Evolutionary conservation across 1,139 yeast species (phyloP).

Genomic region (Kluyveromyces sp.): DNA sequence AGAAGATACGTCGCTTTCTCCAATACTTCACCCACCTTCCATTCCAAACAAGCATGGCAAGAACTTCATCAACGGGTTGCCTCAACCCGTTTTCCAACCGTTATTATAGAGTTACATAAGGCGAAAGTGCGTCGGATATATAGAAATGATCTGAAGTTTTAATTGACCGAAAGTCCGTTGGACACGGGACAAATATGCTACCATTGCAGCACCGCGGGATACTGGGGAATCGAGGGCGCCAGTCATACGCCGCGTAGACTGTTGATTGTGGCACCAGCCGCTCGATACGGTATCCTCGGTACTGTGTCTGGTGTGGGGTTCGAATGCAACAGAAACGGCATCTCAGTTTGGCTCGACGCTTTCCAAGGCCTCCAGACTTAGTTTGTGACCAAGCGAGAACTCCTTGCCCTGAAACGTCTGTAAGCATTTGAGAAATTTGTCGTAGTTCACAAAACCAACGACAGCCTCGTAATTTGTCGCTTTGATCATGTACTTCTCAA

Average conservation of each 20-base stretch:
- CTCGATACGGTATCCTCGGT: no score
- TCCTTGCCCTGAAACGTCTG: constrained; percentile 24
- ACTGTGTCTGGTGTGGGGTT: no score
- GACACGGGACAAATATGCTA: no score
- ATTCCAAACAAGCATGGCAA: constrained; percentile 12
- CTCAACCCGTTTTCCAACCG: constrained; percentile 30
- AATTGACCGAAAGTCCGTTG: not conserved
- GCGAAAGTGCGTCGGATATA: not conserved
- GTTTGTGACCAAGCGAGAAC: constrained; percentile 24
- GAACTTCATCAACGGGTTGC: constrained; percentile 24
- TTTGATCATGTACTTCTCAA: constrained; percentile 10
- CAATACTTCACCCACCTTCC: constrained; percentile 8
- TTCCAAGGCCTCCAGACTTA: constrained; percentile 9
- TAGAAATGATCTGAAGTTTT: not conserved
- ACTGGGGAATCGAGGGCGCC: no score
- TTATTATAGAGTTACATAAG: constrained; percentile 14
- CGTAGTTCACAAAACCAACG: constrained; percentile 29
- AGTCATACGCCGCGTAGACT: no score
- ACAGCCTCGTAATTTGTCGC: constrained; percentile 28
- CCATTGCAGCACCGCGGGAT: no score
- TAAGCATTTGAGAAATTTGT: constrained; percentile 22
- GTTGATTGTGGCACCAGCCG: no score
- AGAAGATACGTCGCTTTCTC: constrained; percentile 1
- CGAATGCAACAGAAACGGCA: no score
- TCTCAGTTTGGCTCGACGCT: constrained; percentile 1